Conservation (phyloP, 805 yeast genomes). For the Lipomyces oligophaga region DNA sequence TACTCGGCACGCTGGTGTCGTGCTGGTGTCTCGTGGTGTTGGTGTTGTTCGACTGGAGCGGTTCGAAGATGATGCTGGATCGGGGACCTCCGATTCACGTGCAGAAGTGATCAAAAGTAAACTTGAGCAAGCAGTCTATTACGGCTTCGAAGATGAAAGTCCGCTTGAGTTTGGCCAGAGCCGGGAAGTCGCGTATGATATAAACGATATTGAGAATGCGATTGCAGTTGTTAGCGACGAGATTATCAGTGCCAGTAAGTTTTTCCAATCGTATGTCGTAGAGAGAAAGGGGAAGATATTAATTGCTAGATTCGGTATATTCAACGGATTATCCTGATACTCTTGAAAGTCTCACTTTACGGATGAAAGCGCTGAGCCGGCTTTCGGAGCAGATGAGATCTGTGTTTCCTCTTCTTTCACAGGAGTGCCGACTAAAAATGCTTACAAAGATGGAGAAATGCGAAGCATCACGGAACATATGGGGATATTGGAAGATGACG, state of each 20-base stretch:
- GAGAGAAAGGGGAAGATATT: no score
- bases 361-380: slow-evolving; percentile 45
- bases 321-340: slow-evolving; percentile 16
- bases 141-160: slow-evolving; percentile 40
- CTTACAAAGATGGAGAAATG: slow-evolving; percentile 44
- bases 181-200: slow-evolving; percentile 44
- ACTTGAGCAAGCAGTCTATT: slow-evolving; percentile 80
- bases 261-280: not conserved
- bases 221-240: slow-evolving; percentile 51
- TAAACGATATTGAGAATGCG: slow-evolving; percentile 50
- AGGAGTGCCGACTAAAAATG: slow-evolving; percentile 41
- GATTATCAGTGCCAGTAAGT: slow-evolving; percentile 47
- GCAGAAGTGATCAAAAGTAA: slow-evolving; percentile 57
- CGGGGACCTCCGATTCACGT: slow-evolving; percentile 12
- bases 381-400: slow-evolving; percentile 46
- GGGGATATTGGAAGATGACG: slow-evolving; percentile 35
- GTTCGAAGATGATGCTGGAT: slow-evolving; percentile 31
- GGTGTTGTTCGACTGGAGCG: slow-evolving; percentile 64
- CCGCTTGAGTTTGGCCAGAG: slow-evolving; percentile 50
- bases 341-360: slow-evolving; percentile 40
- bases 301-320: slow-evolving; percentile 14
- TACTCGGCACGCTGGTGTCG: slow-evolving; percentile 45
- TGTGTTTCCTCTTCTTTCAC: slow-evolving; percentile 41
- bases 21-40: slow-evolving; percentile 48
- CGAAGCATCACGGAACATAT: slow-evolving; percentile 48